A percentile compares a stretch with the other conserved stretches of the same genome.
These are phyloP conservation scores for Leptomonas seymouri DNA, from an alignment of 208 protist genomes.

Conservation along the genomic window DNA sequence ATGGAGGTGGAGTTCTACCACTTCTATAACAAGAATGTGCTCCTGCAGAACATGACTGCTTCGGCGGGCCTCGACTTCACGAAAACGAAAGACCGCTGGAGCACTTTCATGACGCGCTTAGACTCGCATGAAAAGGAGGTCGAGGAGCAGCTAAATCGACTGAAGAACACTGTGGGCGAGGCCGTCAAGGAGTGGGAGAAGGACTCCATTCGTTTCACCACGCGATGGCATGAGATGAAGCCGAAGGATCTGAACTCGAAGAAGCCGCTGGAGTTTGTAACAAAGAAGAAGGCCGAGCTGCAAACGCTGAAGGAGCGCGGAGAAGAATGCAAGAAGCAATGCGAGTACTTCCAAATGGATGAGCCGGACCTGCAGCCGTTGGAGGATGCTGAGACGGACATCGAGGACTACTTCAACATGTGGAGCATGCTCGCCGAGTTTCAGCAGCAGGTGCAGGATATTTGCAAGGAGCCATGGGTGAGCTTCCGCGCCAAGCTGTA, in stretches of 20 bases:
- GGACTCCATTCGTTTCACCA: slow-evolving; percentile 91
- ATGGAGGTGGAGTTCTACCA: slow-evolving; percentile 91
- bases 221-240: slow-evolving; percentile 94
- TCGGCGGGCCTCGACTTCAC: slow-evolving; percentile 71
- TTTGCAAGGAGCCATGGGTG: slow-evolving; percentile 93
- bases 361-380: slow-evolving; percentile 83
- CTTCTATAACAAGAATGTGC: slow-evolving; percentile 93
- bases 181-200: slow-evolving; percentile 81
- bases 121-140: slow-evolving; percentile 94
- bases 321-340: slow-evolving; percentile 86
- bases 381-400: slow-evolving; percentile 79
- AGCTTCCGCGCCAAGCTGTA: slow-evolving; percentile 93
- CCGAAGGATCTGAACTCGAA: slow-evolving; percentile 87
- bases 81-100: slow-evolving; percentile 75
- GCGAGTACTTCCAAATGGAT: slow-evolving; percentile 92
- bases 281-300: slow-evolving; percentile 83
- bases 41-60: slow-evolving; percentile 90
- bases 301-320: slow-evolving; percentile 63
- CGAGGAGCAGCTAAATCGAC: slow-evolving; percentile 83
- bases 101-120: slow-evolving; percentile 82
- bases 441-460: slow-evolving; percentile 74
- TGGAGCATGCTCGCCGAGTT: slow-evolving; percentile 92
- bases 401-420: slow-evolving; percentile 84
- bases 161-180: slow-evolving; percentile 67
- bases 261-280: slow-evolving; percentile 82